Base-by-base conservation (phyloP, 768 basidiomycete species). In the Leccinum subtestaceum region DNA sequence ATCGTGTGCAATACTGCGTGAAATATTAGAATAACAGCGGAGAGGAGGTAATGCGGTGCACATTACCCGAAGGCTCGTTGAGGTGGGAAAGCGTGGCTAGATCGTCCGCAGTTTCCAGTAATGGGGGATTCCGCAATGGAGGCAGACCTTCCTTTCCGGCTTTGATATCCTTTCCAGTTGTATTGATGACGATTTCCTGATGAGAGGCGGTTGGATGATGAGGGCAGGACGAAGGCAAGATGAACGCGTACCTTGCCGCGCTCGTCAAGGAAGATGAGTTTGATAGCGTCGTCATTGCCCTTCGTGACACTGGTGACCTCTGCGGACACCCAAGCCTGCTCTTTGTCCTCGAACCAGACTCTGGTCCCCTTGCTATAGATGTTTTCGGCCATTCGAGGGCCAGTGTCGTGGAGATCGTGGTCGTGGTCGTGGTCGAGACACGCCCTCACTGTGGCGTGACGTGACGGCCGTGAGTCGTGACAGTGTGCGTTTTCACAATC, bases 61-160 rank as follows among this genome's bases (percentile, higher is more conserved):
- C 52, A 19, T 54, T 65, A 95, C 96, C 96, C 67, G 91, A 93
- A 55, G 97, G 96, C 74, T 99, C 97, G 72, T 98, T 98, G 65
- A 99, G 81, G 80, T 98, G 95, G 51, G 94, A 97, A 67, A 99
- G 86, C 56, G 95, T 97, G 51, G 97, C 95, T 71, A 99, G 81
- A 80, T 99, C 97, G 76, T 99, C 97, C 31, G 95, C 93, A 17
- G 93, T 93, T 78, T 99, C 97, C 60, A 99, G 80, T 53, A 98
- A 77, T 34, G 96, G 97, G 32, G 97, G 97, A 76, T 99, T 98
- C 64, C 95, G 89, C 68, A 99, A 78, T 46, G 95, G 97, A 47
- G 97, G 97, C 8, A 98, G 81, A 53, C 82, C 84, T 64, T 86
- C 86, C 67, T 87, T 87, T 49, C 85, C 86, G 69, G 89, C 88